phyloP scores from a whole-genome alignment of 306 rosid genomes.

The Parietaria judaica region DNA sequence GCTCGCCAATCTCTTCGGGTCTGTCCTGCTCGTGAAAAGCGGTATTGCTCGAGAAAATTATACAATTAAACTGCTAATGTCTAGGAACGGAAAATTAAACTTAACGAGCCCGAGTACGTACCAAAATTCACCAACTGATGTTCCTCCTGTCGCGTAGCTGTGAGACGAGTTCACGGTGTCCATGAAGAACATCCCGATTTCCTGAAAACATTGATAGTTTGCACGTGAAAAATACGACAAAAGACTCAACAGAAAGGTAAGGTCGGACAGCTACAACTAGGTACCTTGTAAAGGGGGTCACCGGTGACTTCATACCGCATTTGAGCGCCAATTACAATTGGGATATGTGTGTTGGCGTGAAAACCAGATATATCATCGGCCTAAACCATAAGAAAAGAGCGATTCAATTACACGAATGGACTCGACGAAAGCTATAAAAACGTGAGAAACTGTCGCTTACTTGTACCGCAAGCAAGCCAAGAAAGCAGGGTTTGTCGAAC shows the following conservation, averaged over 20 bases:
- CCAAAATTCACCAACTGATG: conserved; percentile 79
- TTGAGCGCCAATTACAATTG: conserved; percentile 80
- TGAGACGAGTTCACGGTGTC: conserved; percentile 76
- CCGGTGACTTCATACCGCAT: conserved; percentile 80
- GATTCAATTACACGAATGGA: not conserved
- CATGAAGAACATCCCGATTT: conserved; percentile 74
- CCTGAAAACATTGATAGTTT: conserved; percentile 28
- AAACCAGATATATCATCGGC: conserved; percentile 61
- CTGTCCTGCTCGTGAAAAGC: conserved; percentile 31
- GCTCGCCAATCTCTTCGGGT: conserved; percentile 64
- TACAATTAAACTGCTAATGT: no score
- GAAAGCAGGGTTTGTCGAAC: conserved; percentile 85
- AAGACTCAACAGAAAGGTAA: not conserved
- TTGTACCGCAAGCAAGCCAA: conserved; percentile 77
- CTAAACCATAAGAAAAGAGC: conserved; percentile 24
- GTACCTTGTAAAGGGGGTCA: conserved; percentile 80
- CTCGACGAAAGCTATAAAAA: not conserved
- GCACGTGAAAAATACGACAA: not conserved
- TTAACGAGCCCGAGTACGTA: conserved; percentile 17
- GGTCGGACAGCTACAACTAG: not conserved
- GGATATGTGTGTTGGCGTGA: conserved; percentile 85
- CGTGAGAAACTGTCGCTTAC: conserved; percentile 25
- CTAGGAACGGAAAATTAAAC: no score
- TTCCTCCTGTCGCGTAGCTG: conserved; percentile 96
- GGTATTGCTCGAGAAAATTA: not conserved